Evolutionary conservation across 1,284 basidiomycete species (phyloP).

Genomic region (Pseudozyma pruni): DNA sequence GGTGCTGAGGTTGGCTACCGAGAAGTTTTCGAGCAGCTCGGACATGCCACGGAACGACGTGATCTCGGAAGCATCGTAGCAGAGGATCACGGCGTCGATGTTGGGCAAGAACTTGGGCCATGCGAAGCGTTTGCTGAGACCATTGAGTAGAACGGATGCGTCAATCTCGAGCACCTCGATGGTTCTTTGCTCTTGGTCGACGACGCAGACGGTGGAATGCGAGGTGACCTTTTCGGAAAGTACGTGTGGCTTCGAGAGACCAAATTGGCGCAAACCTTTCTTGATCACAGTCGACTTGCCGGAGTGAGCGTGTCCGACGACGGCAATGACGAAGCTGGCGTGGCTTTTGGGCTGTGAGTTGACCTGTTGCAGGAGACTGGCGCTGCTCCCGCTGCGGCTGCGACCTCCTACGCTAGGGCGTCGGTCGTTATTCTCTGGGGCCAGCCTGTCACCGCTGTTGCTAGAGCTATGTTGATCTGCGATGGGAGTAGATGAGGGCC

Average conservation of each 20-base stretch:
- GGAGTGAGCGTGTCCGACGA: constrained; percentile 55
- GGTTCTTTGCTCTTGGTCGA: constrained; percentile 60
- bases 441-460: constrained; percentile 14
- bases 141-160: constrained; percentile 57
- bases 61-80: constrained; percentile 62
- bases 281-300: constrained; percentile 64
- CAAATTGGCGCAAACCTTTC: constrained; percentile 62
- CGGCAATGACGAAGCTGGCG: constrained; percentile 62
- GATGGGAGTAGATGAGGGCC: constrained; percentile 1
- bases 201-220: constrained; percentile 61
- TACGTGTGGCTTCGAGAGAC: constrained; percentile 57
- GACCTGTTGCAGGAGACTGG: constrained; percentile 59
- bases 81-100: constrained; percentile 63
- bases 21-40: constrained; percentile 61
- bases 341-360: constrained; percentile 56
- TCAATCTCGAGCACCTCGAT: constrained; percentile 65
- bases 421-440: constrained; percentile 20
- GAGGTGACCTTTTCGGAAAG: constrained; percentile 61
- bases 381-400: constrained; percentile 58
- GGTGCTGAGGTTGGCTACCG: constrained; percentile 52
- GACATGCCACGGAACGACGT: constrained; percentile 63
- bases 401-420: constrained; percentile 42
- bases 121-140: constrained; percentile 57
- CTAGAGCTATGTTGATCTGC: constrained; percentile 10
- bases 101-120: constrained; percentile 62